Conservation (phyloP, 345 rosid species). For the Eucalyptus marginata region DNA sequence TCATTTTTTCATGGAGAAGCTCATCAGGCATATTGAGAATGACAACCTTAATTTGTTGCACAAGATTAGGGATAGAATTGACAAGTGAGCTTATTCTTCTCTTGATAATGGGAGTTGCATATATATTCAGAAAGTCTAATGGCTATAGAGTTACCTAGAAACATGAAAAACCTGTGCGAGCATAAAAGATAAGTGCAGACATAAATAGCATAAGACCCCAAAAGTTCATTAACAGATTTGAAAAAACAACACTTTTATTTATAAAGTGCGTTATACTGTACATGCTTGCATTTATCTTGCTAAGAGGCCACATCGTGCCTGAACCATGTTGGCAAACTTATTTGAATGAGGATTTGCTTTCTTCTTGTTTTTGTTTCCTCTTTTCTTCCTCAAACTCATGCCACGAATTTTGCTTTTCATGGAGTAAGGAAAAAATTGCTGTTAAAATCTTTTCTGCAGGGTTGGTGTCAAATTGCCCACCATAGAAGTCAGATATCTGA, state of each 20-base stretch:
- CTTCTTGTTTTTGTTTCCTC: neutral
- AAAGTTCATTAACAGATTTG: neutral
- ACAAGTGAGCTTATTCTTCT: slow-evolving; percentile 19
- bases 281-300: neutral
- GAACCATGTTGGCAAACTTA: neutral
- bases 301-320: neutral
- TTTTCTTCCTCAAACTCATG: neutral
- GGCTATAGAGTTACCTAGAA: neutral
- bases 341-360: neutral
- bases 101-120: neutral
- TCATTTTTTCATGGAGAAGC: slow-evolving; percentile 46
- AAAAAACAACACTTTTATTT: neutral
- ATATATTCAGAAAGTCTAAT: neutral
- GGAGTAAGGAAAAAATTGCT: neutral
- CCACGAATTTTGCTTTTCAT: neutral
- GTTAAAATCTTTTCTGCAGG: slow-evolving; percentile 1
- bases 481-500: slow-evolving; percentile 50
- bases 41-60: slow-evolving; percentile 47
- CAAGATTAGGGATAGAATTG: slow-evolving; percentile 36
- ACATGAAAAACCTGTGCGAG: neutral
- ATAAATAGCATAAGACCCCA: neutral
- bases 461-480: slow-evolving; percentile 48
- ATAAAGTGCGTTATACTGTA: neutral
- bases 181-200: neutral
- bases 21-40: slow-evolving; percentile 51